Evolutionary conservation across 768 basidiomycete genomes (phyloP), one percentile per base, ranked within the genome.

Genomic region (Scleroderma citrinum): DNA sequence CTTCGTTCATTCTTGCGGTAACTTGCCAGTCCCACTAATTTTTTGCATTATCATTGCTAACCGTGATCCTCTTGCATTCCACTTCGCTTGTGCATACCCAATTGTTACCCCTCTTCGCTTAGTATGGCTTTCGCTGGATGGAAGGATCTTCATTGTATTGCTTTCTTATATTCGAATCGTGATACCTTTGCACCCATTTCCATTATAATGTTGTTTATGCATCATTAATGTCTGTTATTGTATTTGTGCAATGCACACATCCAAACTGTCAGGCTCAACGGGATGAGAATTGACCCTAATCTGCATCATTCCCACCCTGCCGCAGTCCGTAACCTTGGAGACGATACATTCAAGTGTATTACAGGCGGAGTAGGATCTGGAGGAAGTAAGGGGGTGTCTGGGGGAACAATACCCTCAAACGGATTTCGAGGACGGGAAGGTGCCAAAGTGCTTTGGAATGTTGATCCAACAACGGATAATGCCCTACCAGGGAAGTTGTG

Each of bases 201-300:
- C 45, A 51, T 53, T 58, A 62, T 58, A 66, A 66, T 66, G 62
- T 59, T 64, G 57, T 63, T 65, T 61, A 65, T 51, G 44, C 59
- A 54, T 59, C 56, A 54, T 58, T 66, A 68, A 63, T 68, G 50
- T 50, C 46, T 51, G 37, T 48, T 54, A 52, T 19, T 60, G 58
- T 64, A 66, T 42, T 56, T 49, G 52, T 41, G n/a, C 35, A 35
- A 35, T 3, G 34, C n/a, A 5, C 34, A 35, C n/a, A 13, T 12
- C 12, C n/a, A 14, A 35, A 14, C 34, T n/a, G n/a, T n/a, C n/a
- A n/a, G n/a, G n/a, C n/a, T n/a, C n/a, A n/a, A n/a, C n/a, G n/a
- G n/a, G n/a, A 35, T 35, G 34, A n/a, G 5, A 7, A 20, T 19
- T 47, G 29, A 32, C 13, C 3, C 21, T 32, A 26, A 26, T n/a